Base-by-base conservation (phyloP, 2,329 filamentous ascomycete species). In the Metarhizium album region DNA sequence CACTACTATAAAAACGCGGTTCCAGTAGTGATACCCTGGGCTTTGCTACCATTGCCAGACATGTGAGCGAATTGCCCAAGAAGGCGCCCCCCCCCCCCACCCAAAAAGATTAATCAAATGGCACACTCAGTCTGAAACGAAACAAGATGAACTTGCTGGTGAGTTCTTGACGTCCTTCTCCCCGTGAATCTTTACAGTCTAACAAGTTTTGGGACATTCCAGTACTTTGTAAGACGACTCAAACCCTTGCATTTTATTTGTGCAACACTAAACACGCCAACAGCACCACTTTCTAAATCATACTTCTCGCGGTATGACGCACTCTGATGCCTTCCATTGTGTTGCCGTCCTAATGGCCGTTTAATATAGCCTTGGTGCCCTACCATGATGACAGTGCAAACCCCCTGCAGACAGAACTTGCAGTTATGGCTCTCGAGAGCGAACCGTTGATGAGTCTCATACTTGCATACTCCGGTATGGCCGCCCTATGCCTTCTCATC, bases 91-190 rank as follows among this genome's bases (percentile, higher is more conserved):
- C 33, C 33, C 35, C 35, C 23, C 43, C 38, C 22, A 33, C 9
- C 18, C 16, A 35, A 14, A 47, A 23, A 31, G 29, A 45, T 50
- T 48, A 11, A 37, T 37, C 16, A 31, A 27, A 7, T 40, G 20
- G 35, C 24, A n/a, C 33, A n/a, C 33, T 24, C 29, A 54, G 52
- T 11, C 37, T 56, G 29, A 45, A 46, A 42, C 78, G 84, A 37
- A 90, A 88, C 58, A 84, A 82, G 1, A 91, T 91, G 79, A 91
- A 93, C 60, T 66, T 93, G 54, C 74, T 93, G 57, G 70, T 72
- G 56, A 57, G 68, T 63, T 16, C 42, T 14, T 13, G 4, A 24
- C 4, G 14, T 5, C 11, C 33, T n/a, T 6, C 40, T 11, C 9
- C 3, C 11, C 20, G 18, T 1, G 13, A 22, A n/a, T n/a, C n/a